Percentiles rank a stretch among this genome's conserved stretches.
Evolutionary conservation across 345 rosid genomes (phyloP).

Genomic region (Anastatica hierochuntica): DNA sequence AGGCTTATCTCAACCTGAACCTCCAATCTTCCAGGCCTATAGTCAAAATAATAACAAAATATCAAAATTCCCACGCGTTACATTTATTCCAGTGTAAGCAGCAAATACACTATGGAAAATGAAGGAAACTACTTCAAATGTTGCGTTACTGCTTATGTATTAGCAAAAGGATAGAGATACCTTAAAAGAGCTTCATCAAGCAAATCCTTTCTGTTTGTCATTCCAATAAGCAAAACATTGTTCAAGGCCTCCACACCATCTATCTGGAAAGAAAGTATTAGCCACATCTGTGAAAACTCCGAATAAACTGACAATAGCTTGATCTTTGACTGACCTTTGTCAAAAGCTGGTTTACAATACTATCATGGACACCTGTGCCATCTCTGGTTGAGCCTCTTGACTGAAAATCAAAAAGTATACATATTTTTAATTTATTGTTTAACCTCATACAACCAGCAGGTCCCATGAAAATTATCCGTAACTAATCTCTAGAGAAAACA

Average conservation of each 20-base stretch:
- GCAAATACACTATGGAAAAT: not conserved
- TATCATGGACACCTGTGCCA: conserved; percentile 90
- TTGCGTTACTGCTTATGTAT: not conserved
- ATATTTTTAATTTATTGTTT: not conserved
- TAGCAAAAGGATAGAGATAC: conserved; percentile 29
- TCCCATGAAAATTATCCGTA: not conserved
- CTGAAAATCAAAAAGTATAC: conserved; percentile 32
- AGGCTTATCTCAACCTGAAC: conserved; percentile 99
- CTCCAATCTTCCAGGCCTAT: conserved; percentile 94
- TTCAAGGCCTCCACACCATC: conserved; percentile 94
- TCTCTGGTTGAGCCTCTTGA: conserved; percentile 87
- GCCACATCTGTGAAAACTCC: not conserved
- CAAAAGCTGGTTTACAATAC: conserved; percentile 83
- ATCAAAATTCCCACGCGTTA: not conserved
- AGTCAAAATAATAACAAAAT: conserved; percentile 11
- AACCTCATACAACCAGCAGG: not conserved
- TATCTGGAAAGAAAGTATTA: conserved; percentile 40
- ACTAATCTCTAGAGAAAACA: not conserved
- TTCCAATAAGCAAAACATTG: conserved; percentile 90
- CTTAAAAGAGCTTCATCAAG: conserved; percentile 95
- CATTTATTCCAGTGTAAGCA: conserved; percentile 1
- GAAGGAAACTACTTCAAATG: not conserved
- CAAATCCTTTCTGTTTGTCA: conserved; percentile 91
- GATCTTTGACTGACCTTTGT: conserved; percentile 55
- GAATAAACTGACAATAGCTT: not conserved